phyloP scores from a whole-genome alignment of 1,284 basidiomycete species.

The Agroathelia rolfsii region DNA sequence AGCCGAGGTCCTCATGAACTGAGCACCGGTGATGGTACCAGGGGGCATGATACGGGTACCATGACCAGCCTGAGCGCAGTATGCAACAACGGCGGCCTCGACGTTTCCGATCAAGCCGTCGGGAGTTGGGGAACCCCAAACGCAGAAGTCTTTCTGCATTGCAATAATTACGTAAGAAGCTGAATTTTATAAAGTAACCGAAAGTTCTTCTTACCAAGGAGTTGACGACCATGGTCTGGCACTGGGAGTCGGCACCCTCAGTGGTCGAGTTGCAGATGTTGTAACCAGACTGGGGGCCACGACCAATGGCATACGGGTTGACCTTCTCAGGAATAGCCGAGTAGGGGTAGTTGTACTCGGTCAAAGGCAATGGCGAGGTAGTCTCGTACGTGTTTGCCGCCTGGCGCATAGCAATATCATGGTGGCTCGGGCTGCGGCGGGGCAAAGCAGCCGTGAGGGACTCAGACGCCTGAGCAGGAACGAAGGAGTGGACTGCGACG shows the following conservation, averaged over 20 bases:
- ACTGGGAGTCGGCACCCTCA: slow-evolving; percentile 44
- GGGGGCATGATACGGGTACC: slow-evolving; percentile 58
- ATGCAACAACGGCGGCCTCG: slow-evolving; percentile 62
- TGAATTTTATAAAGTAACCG: slow-evolving; percentile 3
- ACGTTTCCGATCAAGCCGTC: slow-evolving; percentile 49
- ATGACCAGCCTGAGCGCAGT: slow-evolving; percentile 61
- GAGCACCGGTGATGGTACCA: slow-evolving; percentile 53
- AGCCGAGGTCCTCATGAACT: slow-evolving; percentile 53
- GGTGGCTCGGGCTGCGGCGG: neutral
- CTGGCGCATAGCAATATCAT: neutral
- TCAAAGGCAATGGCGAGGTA: slow-evolving; percentile 3
- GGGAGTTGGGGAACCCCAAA: slow-evolving; percentile 43
- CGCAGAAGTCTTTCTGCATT: slow-evolving; percentile 42
- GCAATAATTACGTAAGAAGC: slow-evolving; percentile 9
- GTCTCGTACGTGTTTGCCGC: slow-evolving; percentile 1
- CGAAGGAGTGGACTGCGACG: no score
- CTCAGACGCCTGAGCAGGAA: no score
- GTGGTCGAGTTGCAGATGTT: slow-evolving; percentile 68
- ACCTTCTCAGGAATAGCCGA: slow-evolving; percentile 3
- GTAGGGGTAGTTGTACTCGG: slow-evolving; percentile 3
- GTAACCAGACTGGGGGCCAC: slow-evolving; percentile 54
- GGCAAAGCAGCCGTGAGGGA: neutral
- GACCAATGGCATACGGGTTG: slow-evolving; percentile 15
- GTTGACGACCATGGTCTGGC: slow-evolving; percentile 55
- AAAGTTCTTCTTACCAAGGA: slow-evolving; percentile 35